Evolutionary conservation across 257 asterid genomes (phyloP), one percentile per base, ranked within the genome.

Genomic region (Plantago major): DNA sequence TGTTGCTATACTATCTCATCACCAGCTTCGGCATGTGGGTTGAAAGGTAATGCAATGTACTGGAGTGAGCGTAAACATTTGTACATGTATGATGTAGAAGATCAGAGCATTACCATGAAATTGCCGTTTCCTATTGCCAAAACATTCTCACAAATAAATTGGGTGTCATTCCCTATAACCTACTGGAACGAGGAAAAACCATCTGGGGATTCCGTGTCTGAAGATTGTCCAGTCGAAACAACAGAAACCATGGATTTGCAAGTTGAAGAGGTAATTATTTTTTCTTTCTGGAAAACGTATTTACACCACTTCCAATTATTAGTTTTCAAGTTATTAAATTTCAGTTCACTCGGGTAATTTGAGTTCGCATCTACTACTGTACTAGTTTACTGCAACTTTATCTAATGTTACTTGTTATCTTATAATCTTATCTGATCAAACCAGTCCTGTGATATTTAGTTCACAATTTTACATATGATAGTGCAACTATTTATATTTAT

Each of bases 11-110:
- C 13, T 16, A 28, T 14, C 10, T 55, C 61, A 55, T 55, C 61
- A 28, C 61, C 61, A 15, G 61, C 61, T 55, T 55, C 61, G 14
- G 46, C 44, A 11, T 14, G 14, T 55, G 61, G 61, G 44, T 55
- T 55, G 19, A 33, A 55, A 37, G 15, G 61, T 11, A 55, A 55
- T 10, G 12, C 45, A 13, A 9, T 55, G 46, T 55, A 55, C 46
- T 53, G 58, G 58, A 6, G 11, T 15, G 22, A 14, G 26, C 19
- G 7, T 3, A 7, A 18, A 17, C 17, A 55, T 10, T n/a, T 55
- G 10, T 55, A 55, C 18, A 26, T 12, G 43, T 55, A 26, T 30
- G 60, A 55, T 30, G 11, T 55, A 14, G 44, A 55, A 11, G 60
- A 55, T 28, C 11, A 30, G 43, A 26, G 60, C 12, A 11, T 28